A percentile compares a stretch with the other conserved stretches of the same genome.
Evolutionary conservation across 257 asterid species (phyloP).

Genomic region (Petunia axillaris): DNA sequence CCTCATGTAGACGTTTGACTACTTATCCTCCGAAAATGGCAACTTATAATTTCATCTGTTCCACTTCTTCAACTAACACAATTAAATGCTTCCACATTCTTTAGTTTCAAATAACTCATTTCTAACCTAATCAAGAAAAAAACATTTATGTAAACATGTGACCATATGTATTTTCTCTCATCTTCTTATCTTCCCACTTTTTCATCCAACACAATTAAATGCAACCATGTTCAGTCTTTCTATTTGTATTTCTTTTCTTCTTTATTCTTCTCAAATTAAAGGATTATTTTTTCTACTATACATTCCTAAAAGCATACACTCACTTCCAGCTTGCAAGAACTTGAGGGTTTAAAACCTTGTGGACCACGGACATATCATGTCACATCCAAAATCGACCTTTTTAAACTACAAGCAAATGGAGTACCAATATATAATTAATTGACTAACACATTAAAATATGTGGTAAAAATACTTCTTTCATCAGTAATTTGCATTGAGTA

Average conservation of each 20-base stretch:
- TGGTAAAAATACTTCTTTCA: too few species aligned
- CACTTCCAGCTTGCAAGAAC: conserved; percentile 22
- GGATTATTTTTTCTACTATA: background rate
- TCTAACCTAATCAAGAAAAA: too few species aligned
- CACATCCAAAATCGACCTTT: background rate
- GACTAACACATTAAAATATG: too few species aligned
- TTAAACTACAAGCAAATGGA: background rate
- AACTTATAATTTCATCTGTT: background rate
- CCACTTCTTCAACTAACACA: background rate
- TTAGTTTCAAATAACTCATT: too few species aligned
- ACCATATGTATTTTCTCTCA: too few species aligned
- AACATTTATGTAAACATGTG: too few species aligned
- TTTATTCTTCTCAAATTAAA: background rate
- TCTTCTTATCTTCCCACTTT: background rate
- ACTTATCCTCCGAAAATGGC: too few species aligned
- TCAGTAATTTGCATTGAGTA: too few species aligned
- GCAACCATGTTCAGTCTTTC: background rate
- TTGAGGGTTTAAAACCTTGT: conserved; percentile 7
- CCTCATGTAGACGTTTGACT: too few species aligned
- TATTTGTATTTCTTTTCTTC: background rate
- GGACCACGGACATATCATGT: background rate
- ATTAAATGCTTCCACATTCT: conserved; percentile 21
- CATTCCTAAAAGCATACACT: background rate
- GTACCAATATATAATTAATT: background rate
- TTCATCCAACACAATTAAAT: conserved; percentile 14